These are phyloP conservation scores for Sodiomyces alkalinus DNA, from an alignment of 2,329 filamentous ascomycete species.

Conservation along the genomic window DNA sequence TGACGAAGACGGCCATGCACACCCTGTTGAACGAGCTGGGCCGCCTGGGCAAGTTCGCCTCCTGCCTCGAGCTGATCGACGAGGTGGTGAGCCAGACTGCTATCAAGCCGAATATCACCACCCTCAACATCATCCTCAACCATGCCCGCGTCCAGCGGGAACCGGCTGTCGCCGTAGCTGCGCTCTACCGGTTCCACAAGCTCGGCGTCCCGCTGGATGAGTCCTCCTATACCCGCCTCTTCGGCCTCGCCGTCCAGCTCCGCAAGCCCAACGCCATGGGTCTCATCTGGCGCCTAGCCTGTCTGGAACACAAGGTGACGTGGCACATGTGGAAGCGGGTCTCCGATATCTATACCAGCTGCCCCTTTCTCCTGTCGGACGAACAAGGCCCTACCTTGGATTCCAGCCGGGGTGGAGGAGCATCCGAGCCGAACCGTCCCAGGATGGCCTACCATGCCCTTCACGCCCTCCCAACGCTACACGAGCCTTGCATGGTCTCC, in stretches of 20 bases:
- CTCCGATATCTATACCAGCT: slow-evolving; percentile 1
- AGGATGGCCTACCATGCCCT: background rate
- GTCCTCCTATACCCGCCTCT: slow-evolving; percentile 21
- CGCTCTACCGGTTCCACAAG: slow-evolving; percentile 11
- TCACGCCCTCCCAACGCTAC: background rate
- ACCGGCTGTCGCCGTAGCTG: slow-evolving; percentile 18
- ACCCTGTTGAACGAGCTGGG: slow-evolving; percentile 26
- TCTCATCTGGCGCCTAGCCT: slow-evolving; percentile 19
- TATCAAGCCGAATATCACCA: slow-evolving; percentile 7
- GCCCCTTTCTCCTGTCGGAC: background rate
- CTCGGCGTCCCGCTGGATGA: slow-evolving; percentile 12
- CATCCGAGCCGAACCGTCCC: too few relatives aligned
- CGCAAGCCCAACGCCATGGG: slow-evolving; percentile 16
- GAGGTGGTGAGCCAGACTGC: slow-evolving; percentile 8
- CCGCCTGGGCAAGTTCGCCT: slow-evolving; percentile 18
- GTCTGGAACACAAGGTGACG: slow-evolving; percentile 10
- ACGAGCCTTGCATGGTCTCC: slow-evolving; percentile 1
- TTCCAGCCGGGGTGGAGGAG: too few relatives aligned
- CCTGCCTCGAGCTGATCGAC: slow-evolving; percentile 12
- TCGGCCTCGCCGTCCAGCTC: slow-evolving; percentile 18
- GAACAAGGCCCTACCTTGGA: background rate
- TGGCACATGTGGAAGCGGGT: slow-evolving; percentile 14
- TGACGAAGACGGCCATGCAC: slow-evolving; percentile 19
- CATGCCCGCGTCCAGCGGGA: slow-evolving; percentile 13
- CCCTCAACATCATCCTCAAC: slow-evolving; percentile 23